Percentiles rank a stretch among this genome's conserved stretches.
phyloP scores from a whole-genome alignment of 2,329 filamentous ascomycete genomes.

The Biscogniauxia marginata region DNA sequence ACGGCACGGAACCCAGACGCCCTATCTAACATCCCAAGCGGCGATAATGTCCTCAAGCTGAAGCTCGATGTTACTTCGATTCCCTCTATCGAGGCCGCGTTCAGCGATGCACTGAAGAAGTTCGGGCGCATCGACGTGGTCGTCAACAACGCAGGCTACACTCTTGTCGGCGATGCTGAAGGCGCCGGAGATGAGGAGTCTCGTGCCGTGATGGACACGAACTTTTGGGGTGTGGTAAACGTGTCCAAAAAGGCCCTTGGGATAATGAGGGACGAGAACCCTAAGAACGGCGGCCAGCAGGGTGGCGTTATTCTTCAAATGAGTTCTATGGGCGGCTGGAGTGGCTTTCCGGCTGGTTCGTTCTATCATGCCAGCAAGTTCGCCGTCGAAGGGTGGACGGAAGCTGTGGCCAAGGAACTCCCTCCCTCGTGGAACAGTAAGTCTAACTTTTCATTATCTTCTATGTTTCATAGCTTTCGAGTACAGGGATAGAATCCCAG shows the following conservation, averaged over 20 bases:
- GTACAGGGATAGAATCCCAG: neutral
- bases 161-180: constrained; percentile 30
- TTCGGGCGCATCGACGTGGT: constrained; percentile 38
- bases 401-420: constrained; percentile 44
- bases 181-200: constrained; percentile 33
- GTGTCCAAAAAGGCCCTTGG: constrained; percentile 38
- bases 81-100: constrained; percentile 34
- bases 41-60: constrained; percentile 41
- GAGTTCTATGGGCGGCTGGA: constrained; percentile 49
- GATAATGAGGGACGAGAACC: constrained; percentile 37
- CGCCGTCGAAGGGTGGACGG: constrained; percentile 47
- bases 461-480: neutral
- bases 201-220: constrained; percentile 39
- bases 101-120: constrained; percentile 30
- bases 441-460: constrained; percentile 18
- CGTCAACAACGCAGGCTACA: constrained; percentile 35
- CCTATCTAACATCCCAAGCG: constrained; percentile 41
- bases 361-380: constrained; percentile 45
- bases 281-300: constrained; percentile 24
- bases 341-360: constrained; percentile 34
- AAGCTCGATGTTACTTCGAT: constrained; percentile 47
- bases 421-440: constrained; percentile 41
- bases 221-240: constrained; percentile 43
- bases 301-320: constrained; percentile 56
- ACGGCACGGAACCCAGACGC: constrained; percentile 38